Conservation (phyloP, 139 green algal species). For the Chlorella sp. region DNA sequence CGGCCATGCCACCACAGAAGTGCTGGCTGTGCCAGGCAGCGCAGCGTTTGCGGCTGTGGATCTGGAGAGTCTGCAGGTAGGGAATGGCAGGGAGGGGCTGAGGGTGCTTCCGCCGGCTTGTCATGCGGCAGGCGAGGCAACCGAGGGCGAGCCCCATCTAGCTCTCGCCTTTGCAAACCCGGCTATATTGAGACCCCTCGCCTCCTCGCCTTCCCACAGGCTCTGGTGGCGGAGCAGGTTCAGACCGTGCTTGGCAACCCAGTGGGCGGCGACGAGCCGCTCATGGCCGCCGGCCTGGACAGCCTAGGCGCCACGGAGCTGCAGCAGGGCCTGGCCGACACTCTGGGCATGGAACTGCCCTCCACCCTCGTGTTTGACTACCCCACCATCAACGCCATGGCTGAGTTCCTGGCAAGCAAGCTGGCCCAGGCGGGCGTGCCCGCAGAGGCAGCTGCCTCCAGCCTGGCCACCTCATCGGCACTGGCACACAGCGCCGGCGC, state of each 20-base stretch:
- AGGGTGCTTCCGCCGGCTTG: background rate
- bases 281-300: slow-evolving; percentile 87
- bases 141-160: background rate
- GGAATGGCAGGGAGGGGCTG: background rate
- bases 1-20: background rate
- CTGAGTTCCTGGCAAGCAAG: slow-evolving; percentile 46
- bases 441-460: background rate
- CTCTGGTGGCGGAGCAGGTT: slow-evolving; percentile 36
- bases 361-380: slow-evolving; percentile 76
- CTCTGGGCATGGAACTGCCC: slow-evolving; percentile 50
- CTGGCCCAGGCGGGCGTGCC: background rate
- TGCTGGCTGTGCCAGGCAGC: background rate
- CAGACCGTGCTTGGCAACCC: slow-evolving; percentile 23
- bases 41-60: background rate
- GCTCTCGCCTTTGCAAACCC: background rate
- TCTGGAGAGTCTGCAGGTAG: slow-evolving; percentile 26
- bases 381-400: slow-evolving; percentile 61
- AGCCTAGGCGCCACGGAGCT: slow-evolving; percentile 86
- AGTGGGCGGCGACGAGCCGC: slow-evolving; percentile 63
- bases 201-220: background rate
- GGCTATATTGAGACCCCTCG: background rate
- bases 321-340: slow-evolving; percentile 66
- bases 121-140: background rate
- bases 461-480: background rate
- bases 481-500: background rate